phyloP scores from a whole-genome alignment of 805 yeast genomes.

The Lipomyces kockii region DNA sequence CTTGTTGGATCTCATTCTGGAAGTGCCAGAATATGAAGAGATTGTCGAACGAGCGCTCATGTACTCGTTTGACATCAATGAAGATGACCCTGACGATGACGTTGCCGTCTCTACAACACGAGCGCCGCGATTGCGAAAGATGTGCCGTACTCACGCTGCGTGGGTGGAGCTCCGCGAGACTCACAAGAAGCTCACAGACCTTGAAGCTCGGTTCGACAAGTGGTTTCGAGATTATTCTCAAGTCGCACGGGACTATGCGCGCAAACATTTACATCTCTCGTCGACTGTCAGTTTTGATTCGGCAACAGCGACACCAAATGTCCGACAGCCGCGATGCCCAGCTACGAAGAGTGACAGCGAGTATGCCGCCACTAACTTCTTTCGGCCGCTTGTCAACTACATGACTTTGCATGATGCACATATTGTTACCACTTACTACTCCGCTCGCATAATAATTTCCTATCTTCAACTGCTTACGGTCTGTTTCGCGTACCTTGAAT shows the following conservation, averaged over 20 bases:
- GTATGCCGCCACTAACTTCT: slow-evolving; percentile 19
- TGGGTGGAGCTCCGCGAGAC: slow-evolving; percentile 9
- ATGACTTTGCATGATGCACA: slow-evolving; percentile 20
- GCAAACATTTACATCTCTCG: neutral
- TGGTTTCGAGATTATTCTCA: slow-evolving; percentile 15
- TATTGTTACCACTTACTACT: slow-evolving; percentile 14
- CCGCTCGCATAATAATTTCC: slow-evolving; percentile 12
- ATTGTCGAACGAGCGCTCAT: slow-evolving; percentile 3
- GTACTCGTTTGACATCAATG: neutral
- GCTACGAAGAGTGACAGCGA: neutral
- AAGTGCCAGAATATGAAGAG: slow-evolving; percentile 19
- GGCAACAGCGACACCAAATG: neutral
- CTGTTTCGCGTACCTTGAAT: neutral
- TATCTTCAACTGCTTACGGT: slow-evolving; percentile 6
- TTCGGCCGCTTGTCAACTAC: slow-evolving; percentile 14
- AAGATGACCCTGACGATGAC: neutral
- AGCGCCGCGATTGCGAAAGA: slow-evolving; percentile 10
- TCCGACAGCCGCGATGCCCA: slow-evolving; percentile 7
- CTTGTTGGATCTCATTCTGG: slow-evolving; percentile 24
- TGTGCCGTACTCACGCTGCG: neutral
- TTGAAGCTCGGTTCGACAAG: neutral
- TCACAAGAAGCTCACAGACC: slow-evolving; percentile 4
- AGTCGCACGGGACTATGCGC: slow-evolving; percentile 9
- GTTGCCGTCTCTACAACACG: neutral
- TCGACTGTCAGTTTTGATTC: slow-evolving; percentile 9